phyloP scores from a whole-genome alignment of 2,329 filamentous ascomycete species.

The Dendryphion nanum region DNA sequence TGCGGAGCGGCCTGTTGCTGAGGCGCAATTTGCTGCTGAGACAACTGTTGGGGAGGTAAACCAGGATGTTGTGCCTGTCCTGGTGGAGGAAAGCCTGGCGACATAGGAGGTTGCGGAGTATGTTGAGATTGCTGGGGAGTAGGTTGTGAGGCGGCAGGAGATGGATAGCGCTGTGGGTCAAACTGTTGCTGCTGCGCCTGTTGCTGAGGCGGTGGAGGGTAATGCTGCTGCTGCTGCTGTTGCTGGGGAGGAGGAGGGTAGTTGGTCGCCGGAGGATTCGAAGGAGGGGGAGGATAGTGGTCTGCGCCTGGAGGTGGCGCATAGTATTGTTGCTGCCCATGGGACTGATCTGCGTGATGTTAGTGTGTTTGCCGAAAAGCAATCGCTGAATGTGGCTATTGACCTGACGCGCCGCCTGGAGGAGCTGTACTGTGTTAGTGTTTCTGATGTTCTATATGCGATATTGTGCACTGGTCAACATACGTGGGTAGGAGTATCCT shows the following conservation, averaged over 20 bases:
- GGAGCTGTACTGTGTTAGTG: too few species aligned
- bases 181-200: constrained; percentile 12
- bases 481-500: constrained; percentile 2
- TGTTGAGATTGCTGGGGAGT: constrained; percentile 15
- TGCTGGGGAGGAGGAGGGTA: constrained; percentile 9
- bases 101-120: constrained; percentile 12
- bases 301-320: constrained; percentile 1
- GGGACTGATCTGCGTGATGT: neutral
- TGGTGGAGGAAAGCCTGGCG: constrained; percentile 25
- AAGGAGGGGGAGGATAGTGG: constrained; percentile 5
- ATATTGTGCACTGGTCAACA: too few species aligned
- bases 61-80: constrained; percentile 38
- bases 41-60: constrained; percentile 25
- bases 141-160: constrained; percentile 20
- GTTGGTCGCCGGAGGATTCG: neutral
- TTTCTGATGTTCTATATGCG: too few species aligned
- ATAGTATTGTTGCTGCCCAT: constrained; percentile 1
- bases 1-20: constrained; percentile 30
- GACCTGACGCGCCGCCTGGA: too few species aligned
- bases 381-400: too few species aligned
- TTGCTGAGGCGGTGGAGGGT: constrained; percentile 35
- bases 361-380: too few species aligned
- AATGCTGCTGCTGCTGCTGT: constrained; percentile 36
- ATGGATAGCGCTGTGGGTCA: constrained; percentile 22
- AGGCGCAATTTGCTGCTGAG: constrained; percentile 11